Conservation (phyloP, 2,329 filamentous ascomycete species). For the Neonectria magnoliae region DNA sequence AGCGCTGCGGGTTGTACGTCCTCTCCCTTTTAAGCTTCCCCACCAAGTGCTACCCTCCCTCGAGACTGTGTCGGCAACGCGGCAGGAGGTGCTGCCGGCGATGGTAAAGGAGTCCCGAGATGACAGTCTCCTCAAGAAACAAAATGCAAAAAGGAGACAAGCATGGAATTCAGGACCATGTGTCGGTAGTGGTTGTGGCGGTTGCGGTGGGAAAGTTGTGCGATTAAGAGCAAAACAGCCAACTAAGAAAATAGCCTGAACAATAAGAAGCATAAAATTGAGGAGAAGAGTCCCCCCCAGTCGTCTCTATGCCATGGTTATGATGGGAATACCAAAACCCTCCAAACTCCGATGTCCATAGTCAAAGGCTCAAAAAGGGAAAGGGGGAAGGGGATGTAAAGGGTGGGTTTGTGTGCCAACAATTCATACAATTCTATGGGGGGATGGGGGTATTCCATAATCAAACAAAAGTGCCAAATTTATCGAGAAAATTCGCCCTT, state of each 20-base stretch:
- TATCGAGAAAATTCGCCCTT: slow-evolving; percentile 23
- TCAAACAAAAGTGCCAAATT: slow-evolving; percentile 33
- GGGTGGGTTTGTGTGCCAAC: slow-evolving; percentile 8
- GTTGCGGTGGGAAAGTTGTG: background rate
- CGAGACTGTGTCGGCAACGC: background rate
- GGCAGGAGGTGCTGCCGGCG: background rate
- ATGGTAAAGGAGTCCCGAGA: background rate
- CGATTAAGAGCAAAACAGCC: background rate
- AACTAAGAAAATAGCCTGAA: slow-evolving; percentile 12
- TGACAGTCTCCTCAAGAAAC: background rate
- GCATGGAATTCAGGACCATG: background rate
- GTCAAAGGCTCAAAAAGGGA: slow-evolving; percentile 27
- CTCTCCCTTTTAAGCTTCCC: background rate
- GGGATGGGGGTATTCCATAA: slow-evolving; percentile 29
- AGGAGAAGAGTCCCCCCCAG: slow-evolving; percentile 27
- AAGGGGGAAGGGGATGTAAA: slow-evolving; percentile 11
- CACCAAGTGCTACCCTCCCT: background rate
- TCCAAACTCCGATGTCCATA: slow-evolving; percentile 37
- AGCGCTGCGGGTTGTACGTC: background rate
- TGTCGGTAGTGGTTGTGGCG: background rate
- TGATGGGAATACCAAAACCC: slow-evolving; percentile 37
- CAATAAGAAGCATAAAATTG: slow-evolving; percentile 19
- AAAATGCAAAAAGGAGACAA: background rate
- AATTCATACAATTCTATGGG: slow-evolving; percentile 34
- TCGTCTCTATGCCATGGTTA: slow-evolving; percentile 41